Base-by-base conservation (phyloP, 139 green algal species). In the Ettlia oleoabundans region DNA sequence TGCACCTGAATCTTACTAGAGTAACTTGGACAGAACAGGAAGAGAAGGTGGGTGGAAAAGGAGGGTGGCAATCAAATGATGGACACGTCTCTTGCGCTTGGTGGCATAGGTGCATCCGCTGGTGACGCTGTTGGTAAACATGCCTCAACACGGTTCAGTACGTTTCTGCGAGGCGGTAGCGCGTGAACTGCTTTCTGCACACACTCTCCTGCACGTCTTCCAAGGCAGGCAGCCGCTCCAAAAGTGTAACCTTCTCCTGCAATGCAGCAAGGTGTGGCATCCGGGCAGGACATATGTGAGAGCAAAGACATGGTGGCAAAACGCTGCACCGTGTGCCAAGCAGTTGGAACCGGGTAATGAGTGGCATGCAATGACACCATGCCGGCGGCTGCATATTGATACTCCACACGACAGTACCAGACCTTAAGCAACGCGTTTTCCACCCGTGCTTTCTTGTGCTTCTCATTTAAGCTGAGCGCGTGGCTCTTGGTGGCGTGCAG, bases 111-210 rank as follows among this genome's bases (percentile, higher is more conserved):
- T n/a, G n/a, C n/a, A n/a, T n/a, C n/a, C n/a, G n/a, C n/a, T n/a
- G n/a, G n/a, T n/a, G n/a, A n/a, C n/a, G n/a, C n/a, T n/a, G n/a
- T n/a, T n/a, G n/a, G n/a, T n/a, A n/a, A n/a, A n/a, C n/a, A n/a
- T n/a, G n/a, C n/a, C n/a, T n/a, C n/a, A 51, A 6, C 42, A 42
- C 0, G 18, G 9, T 1, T 81, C 69, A 88, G 55, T 88, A 88
- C 19, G 82, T 90, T 38, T 88, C 86, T 42, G 69, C 67, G 35
- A 90, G 21, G 0, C 72, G 64, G 41, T 74, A 81, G 8, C 76
- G 58, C 22, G 77, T 84, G 64, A 85, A 88, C 22, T 83, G 43
- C 51, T 62, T 78, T 70, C 85, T 90, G 76, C 86, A 88, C 42
- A 68, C 83, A 32, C 75, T 86, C 70, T 90, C 68, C n/a, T 80